Evolutionary conservation across 495 filamentous ascomycete genomes (phyloP).

Genomic region (Xanthoparmelia taractica): DNA sequence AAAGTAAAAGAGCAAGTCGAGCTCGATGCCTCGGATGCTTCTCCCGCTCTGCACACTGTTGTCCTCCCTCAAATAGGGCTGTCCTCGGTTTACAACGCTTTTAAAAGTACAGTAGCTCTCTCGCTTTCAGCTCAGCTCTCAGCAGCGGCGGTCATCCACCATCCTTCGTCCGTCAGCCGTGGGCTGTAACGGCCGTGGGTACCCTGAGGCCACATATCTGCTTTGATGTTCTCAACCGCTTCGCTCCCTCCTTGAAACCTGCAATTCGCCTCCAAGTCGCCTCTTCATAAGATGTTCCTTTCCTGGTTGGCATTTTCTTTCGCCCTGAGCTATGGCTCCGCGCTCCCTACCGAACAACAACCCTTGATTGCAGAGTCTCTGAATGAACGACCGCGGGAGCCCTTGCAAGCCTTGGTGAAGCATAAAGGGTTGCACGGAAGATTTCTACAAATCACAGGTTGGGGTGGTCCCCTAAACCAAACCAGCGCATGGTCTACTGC

Average conservation of each 20-base stretch:
- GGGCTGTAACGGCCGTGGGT: neutral
- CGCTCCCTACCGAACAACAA: constrained; percentile 14
- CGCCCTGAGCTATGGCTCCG: constrained; percentile 2
- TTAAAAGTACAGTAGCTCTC: neutral
- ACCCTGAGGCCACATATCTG: neutral
- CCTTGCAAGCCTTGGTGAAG: neutral
- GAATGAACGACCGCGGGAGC: neutral
- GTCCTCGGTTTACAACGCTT: neutral
- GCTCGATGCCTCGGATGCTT: too few species aligned
- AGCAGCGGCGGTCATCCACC: neutral
- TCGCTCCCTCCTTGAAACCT: neutral
- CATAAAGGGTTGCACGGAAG: constrained; percentile 55
- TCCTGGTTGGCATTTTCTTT: constrained; percentile 3
- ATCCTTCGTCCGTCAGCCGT: neutral
- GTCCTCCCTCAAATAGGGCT: neutral
- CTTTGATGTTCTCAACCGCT: neutral
- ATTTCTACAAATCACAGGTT: constrained; percentile 96
- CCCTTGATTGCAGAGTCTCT: constrained; percentile 1
- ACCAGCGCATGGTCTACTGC: neutral
- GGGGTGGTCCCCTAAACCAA: neutral
- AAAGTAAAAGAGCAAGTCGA: neutral
- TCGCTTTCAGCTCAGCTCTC: neutral
- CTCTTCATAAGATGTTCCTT: constrained; percentile 13
- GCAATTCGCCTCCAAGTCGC: neutral
- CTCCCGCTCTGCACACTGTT: too few species aligned